Evolutionary conservation across 2,329 filamentous ascomycete species (phyloP).

Genomic region (Colletotrichum somersetense): DNA sequence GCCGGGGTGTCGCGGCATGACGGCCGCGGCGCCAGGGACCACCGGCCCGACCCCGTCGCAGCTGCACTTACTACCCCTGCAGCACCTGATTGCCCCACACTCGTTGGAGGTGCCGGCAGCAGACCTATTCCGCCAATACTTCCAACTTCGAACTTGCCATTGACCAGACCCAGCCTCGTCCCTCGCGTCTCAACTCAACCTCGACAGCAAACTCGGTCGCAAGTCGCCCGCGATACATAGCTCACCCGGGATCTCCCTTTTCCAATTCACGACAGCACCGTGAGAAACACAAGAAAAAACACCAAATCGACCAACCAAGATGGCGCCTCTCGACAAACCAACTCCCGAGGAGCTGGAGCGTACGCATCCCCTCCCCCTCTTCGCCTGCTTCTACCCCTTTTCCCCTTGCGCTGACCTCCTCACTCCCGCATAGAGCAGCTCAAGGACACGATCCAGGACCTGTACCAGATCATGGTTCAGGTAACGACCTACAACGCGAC

Average conservation of each 20-base stretch:
- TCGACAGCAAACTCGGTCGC: neutral
- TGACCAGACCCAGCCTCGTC: constrained; percentile 25
- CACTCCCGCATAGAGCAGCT: constrained; percentile 61
- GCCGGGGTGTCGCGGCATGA: constrained; percentile 20
- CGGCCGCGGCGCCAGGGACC: neutral
- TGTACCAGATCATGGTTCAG: constrained; percentile 74
- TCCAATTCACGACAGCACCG: neutral
- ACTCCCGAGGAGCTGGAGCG: constrained; percentile 57
- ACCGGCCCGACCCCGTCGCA: constrained; percentile 11
- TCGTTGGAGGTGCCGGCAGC: constrained; percentile 16
- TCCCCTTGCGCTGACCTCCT: neutral
- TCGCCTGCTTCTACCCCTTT: neutral
- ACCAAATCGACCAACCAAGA: constrained; percentile 43
- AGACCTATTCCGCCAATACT: neutral
- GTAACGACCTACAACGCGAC: constrained; percentile 70
- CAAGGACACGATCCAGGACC: constrained; percentile 73
- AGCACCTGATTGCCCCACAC: constrained; percentile 22
- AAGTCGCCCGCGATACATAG: no score
- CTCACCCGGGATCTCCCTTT: neutral
- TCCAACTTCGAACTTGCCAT: constrained; percentile 12
- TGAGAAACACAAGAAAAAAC: neutral
- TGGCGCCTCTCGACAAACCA: constrained; percentile 58
- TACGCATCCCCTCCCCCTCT: constrained; percentile 42
- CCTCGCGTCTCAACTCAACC: neutral
- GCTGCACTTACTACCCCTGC: constrained; percentile 20